phyloP scores from a whole-genome alignment of 805 yeast species.

The Candida michaelii region DNA sequence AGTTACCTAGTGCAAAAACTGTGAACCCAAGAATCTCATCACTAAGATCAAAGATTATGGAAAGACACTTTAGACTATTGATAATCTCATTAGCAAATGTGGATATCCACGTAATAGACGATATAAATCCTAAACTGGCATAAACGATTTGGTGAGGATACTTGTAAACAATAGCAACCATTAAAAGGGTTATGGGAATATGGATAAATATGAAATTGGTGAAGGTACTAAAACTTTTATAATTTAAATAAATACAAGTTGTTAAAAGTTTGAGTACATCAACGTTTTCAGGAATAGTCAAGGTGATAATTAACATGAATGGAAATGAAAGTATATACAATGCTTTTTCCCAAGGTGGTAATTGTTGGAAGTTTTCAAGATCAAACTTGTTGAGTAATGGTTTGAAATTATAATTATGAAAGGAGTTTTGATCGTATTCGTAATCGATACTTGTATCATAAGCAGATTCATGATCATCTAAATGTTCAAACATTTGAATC shows the following conservation, averaged over 20 bases:
- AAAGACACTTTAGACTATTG: conserved; percentile 57
- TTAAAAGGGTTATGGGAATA: conserved; percentile 6
- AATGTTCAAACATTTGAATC: conserved; percentile 5
- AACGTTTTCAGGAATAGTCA: conserved; percentile 10
- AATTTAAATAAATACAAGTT: conserved; percentile 2
- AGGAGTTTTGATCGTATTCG: not conserved
- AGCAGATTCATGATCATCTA: not conserved
- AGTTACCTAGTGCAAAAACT: conserved; percentile 88
- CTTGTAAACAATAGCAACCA: conserved; percentile 1
- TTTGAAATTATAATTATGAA: not conserved
- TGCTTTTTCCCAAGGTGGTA: conserved; percentile 2
- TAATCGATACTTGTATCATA: not conserved
- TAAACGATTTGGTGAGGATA: conserved; percentile 13
- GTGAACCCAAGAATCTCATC: conserved; percentile 87
- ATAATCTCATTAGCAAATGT: conserved; percentile 71
- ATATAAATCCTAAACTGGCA: conserved; percentile 60
- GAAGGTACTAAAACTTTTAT: not conserved
- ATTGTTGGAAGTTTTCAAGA: not conserved
- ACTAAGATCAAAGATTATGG: conserved; percentile 58
- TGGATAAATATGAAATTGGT: conserved; percentile 3
- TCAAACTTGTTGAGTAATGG: not conserved
- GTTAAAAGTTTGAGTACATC: conserved; percentile 2
- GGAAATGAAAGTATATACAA: conserved; percentile 8
- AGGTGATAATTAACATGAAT: conserved; percentile 1
- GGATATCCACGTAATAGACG: conserved; percentile 69